Evolutionary conservation across 2,329 filamentous ascomycete genomes (phyloP).

Genomic region (Graphium sp.): DNA sequence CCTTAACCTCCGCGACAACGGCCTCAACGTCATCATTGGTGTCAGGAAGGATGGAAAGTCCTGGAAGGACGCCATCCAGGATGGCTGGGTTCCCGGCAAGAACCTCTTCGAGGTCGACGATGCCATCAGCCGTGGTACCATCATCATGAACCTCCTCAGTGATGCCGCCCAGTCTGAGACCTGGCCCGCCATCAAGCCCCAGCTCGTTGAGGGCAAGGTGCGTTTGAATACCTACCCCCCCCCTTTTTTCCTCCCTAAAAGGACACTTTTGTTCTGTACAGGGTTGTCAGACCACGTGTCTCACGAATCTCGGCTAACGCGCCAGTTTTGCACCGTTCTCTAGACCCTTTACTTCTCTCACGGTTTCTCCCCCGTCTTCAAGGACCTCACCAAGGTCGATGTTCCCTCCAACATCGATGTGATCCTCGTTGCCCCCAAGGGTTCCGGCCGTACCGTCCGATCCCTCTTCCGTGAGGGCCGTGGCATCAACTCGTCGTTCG

Average conservation of each 20-base stretch:
- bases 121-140: conserved; percentile 82
- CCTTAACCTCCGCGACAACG: conserved; percentile 99
- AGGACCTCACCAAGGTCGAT: conserved; percentile 97
- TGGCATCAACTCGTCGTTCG: conserved; percentile 98
- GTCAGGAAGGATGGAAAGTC: conserved; percentile 96
- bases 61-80: conserved; percentile 93
- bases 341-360: conserved; percentile 99
- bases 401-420: conserved; percentile 92
- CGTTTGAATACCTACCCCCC: conserved; percentile 9
- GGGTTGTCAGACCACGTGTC: conserved; percentile 1
- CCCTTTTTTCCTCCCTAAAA: neutral
- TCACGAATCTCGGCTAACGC: neutral
- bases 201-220: conserved; percentile 97
- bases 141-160: conserved; percentile 98
- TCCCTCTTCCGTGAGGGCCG: conserved; percentile 98
- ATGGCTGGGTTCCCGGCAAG: conserved; percentile 96
- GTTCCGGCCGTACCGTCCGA: conserved; percentile 95
- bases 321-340: conserved; percentile 2
- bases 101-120: conserved; percentile 98
- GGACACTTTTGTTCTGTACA: too few relatives aligned
- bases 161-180: conserved; percentile 98
- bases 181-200: conserved; percentile 95
- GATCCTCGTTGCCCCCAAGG: conserved; percentile 98
- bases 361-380: conserved; percentile 99
- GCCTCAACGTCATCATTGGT: conserved; percentile 96